Evolutionary conservation across 2,329 filamentous ascomycete species (phyloP).

Genomic region (Akanthomyces lecanii): DNA sequence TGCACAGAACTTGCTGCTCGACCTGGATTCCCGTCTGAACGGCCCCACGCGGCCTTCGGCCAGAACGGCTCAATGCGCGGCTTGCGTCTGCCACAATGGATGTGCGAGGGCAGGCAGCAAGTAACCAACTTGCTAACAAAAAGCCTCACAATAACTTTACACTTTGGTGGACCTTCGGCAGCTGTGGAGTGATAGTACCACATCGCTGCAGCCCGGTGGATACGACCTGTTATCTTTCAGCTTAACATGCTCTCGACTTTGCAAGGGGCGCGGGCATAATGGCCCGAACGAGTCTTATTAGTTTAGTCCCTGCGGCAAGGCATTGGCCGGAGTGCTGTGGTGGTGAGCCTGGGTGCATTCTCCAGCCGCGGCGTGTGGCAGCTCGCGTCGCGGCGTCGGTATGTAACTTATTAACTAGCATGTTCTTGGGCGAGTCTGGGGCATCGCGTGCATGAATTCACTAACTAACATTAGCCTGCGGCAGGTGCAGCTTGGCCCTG

Average conservation of each 20-base stretch:
- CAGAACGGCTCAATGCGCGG: not conserved
- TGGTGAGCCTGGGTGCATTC: not conserved
- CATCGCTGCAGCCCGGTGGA: slow-evolving; percentile 3
- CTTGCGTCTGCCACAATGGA: not conserved
- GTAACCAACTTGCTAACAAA: too few species aligned
- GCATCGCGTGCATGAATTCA: not conserved
- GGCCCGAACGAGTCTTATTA: not conserved
- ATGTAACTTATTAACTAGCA: not conserved
- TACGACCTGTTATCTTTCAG: slow-evolving; percentile 12
- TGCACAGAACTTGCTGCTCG: not conserved
- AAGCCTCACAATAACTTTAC: not conserved
- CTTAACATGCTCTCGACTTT: not conserved
- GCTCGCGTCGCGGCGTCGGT: not conserved
- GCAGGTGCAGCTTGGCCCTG: not conserved
- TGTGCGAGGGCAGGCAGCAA: not conserved
- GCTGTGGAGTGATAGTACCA: not conserved
- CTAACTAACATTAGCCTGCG: not conserved
- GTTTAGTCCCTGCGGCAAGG: not conserved
- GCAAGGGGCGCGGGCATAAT: not conserved
- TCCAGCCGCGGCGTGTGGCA: not conserved
- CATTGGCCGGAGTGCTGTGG: not conserved
- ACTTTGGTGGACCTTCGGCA: not conserved
- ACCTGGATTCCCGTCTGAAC: not conserved
- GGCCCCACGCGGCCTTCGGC: not conserved
- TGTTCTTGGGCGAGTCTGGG: not conserved